These are phyloP conservation scores for Corniculantispora saksenae DNA, from an alignment of 2,329 filamentous ascomycete species.

Conservation along the genomic window DNA sequence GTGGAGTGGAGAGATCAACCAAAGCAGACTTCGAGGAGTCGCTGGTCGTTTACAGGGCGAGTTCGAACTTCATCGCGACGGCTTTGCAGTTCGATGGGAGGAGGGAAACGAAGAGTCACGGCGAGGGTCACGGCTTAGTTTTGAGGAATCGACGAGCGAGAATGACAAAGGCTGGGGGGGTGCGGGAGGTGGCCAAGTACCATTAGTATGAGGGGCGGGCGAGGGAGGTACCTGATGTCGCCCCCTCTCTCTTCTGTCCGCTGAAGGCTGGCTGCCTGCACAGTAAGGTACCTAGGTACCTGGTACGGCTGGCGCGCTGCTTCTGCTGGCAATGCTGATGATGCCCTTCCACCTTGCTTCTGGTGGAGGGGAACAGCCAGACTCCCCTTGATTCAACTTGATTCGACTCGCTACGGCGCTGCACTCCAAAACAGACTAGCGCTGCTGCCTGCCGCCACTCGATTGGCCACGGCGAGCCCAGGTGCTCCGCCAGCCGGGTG, in stretches of 20 bases:
- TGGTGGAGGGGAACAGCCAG: constrained; percentile 3
- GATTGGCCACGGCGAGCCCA: constrained; percentile 14
- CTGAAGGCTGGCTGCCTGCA: no score
- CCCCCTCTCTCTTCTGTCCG: no score
- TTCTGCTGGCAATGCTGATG: background rate
- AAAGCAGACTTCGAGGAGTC: constrained; percentile 58
- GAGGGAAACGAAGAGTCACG: constrained; percentile 34
- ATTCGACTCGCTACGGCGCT: constrained; percentile 14
- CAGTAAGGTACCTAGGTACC: background rate
- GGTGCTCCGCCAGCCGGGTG: constrained; percentile 1
- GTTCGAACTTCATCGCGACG: constrained; percentile 56
- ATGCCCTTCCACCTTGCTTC: background rate
- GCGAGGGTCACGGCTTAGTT: constrained; percentile 38
- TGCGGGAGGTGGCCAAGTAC: no score
- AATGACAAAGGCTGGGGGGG: constrained; percentile 26
- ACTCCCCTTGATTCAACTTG: constrained; percentile 18
- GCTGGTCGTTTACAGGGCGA: constrained; percentile 52
- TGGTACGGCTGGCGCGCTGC: constrained; percentile 8
- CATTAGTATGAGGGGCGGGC: background rate
- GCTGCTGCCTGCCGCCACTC: background rate
- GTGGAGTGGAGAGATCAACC: constrained; percentile 42
- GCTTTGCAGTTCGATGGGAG: constrained; percentile 50
- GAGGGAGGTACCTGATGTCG: background rate
- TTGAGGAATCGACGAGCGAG: constrained; percentile 30
- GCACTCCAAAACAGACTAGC: background rate